Evolutionary conservation across 2,329 filamentous ascomycete species (phyloP).

Genomic region (Ophiostoma sp.): DNA sequence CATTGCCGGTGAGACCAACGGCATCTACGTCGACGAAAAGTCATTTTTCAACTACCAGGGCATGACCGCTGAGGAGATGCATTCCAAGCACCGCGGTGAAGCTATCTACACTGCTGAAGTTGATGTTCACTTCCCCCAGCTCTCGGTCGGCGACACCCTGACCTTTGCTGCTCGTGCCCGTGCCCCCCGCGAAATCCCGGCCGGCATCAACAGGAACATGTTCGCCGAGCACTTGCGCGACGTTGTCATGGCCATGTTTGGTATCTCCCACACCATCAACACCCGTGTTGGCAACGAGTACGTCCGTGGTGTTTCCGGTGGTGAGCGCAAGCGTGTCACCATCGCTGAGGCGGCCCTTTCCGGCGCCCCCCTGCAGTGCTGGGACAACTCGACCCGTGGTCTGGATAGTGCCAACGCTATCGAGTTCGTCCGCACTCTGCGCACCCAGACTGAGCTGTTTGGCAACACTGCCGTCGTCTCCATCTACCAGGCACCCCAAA

Average conservation of each 20-base stretch:
- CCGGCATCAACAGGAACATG: conserved; percentile 48
- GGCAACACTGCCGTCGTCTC: conserved; percentile 62
- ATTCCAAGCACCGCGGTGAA: conserved; percentile 71
- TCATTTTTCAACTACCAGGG: conserved; percentile 81
- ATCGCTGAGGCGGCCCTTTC: conserved; percentile 58
- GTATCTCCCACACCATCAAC: conserved; percentile 66
- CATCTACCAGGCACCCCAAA: conserved; percentile 66
- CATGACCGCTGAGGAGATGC: conserved; percentile 67
- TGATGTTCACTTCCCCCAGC: conserved; percentile 72
- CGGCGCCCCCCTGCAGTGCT: conserved; percentile 56
- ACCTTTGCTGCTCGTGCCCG: conserved; percentile 70
- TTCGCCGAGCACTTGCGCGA: conserved; percentile 58
- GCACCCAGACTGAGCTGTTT: conserved; percentile 61
- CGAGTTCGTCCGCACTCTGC: conserved; percentile 67
- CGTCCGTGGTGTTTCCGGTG: conserved; percentile 67
- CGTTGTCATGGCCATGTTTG: conserved; percentile 70
- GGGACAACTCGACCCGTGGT: conserved; percentile 69
- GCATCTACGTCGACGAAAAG: conserved; percentile 63
- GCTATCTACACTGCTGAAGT: conserved; percentile 83
- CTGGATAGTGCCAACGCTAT: conserved; percentile 70
- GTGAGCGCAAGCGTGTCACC: conserved; percentile 64
- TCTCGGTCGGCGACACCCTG: conserved; percentile 73
- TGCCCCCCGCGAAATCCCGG: conserved; percentile 56
- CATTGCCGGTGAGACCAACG: conserved; percentile 75
- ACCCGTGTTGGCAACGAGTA: conserved; percentile 71